Conservation (phyloP, 2,329 filamentous ascomycete species). For the Microascus cirrosus region DNA sequence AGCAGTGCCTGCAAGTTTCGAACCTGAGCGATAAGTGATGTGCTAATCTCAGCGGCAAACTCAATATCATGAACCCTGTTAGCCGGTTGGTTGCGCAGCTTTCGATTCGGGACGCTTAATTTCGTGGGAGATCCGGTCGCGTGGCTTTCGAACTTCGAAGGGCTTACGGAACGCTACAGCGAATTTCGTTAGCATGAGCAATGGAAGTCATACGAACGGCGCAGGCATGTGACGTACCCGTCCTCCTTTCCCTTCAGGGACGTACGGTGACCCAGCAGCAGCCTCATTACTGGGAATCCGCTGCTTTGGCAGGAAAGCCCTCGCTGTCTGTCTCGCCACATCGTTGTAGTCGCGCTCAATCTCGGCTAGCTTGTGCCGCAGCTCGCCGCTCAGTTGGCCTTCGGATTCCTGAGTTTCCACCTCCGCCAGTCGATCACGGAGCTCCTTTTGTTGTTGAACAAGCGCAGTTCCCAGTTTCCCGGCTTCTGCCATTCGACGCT, state of each 20-base stretch:
- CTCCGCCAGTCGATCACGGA: constrained; percentile 72
- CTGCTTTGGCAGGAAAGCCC: constrained; percentile 79
- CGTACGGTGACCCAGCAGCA: constrained; percentile 37
- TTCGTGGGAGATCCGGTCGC: constrained; percentile 83
- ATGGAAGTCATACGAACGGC: background rate
- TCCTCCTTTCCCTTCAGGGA: constrained; percentile 37
- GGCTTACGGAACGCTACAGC: constrained; percentile 54
- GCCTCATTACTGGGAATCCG: constrained; percentile 62
- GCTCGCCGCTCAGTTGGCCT: constrained; percentile 68
- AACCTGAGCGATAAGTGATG: constrained; percentile 85
- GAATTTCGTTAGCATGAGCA: background rate
- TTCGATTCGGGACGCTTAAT: constrained; percentile 74
- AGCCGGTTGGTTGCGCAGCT: constrained; percentile 79
- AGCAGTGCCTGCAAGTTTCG: constrained; percentile 79
- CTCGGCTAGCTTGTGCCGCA: constrained; percentile 72
- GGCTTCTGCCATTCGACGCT: constrained; percentile 81
- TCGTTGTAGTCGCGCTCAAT: constrained; percentile 95
- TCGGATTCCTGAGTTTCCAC: constrained; percentile 69
- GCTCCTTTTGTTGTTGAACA: constrained; percentile 74
- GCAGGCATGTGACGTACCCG: constrained; percentile 31
- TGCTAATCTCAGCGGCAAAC: constrained; percentile 96
- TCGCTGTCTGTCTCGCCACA: constrained; percentile 77
- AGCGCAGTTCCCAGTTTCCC: constrained; percentile 81
- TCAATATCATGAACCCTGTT: constrained; percentile 92
- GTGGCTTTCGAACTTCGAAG: constrained; percentile 73